phyloP scores from a whole-genome alignment of 352 stramenopile species.

The Globisporangium apiculatum region DNA sequence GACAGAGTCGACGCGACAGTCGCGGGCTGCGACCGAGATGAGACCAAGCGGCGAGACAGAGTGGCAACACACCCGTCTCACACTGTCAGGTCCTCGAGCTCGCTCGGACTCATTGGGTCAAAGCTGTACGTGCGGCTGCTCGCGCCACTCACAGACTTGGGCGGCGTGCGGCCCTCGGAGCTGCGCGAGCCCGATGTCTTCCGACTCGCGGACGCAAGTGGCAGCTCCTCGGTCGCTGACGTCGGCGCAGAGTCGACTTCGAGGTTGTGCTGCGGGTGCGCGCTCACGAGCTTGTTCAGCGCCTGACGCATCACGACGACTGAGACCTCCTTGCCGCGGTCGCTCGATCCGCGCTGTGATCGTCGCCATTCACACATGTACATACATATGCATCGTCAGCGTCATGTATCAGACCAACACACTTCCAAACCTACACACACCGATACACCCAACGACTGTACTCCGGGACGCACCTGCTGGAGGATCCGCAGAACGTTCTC shows the following conservation, averaged over 20 bases:
- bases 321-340: conserved; percentile 45
- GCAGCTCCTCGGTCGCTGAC: conserved; percentile 8
- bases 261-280: conserved; percentile 72
- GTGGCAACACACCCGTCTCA: conserved; percentile 3
- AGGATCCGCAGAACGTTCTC: conserved; percentile 78
- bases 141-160: background rate
- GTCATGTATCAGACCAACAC: no score
- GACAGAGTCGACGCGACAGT: background rate
- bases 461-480: conserved; percentile 26
- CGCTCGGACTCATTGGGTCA: conserved; percentile 14
- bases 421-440: no score
- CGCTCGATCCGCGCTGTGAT: conserved; percentile 41
- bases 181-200: conserved; percentile 10
- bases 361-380: background rate
- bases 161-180: conserved; percentile 8
- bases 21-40: no score
- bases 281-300: conserved; percentile 68
- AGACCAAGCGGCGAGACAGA: background rate
- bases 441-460: no score
- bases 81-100: conserved; percentile 23
- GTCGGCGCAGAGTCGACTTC: conserved; percentile 32
- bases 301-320: conserved; percentile 66
- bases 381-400: no score
- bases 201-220: conserved; percentile 14
- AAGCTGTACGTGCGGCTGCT: conserved; percentile 11